A percentile compares a stretch with the other conserved stretches of the same genome.
Conservation (phyloP, 2,329 filamentous ascomycete species). For the Epichloe gansuensis region DNA sequence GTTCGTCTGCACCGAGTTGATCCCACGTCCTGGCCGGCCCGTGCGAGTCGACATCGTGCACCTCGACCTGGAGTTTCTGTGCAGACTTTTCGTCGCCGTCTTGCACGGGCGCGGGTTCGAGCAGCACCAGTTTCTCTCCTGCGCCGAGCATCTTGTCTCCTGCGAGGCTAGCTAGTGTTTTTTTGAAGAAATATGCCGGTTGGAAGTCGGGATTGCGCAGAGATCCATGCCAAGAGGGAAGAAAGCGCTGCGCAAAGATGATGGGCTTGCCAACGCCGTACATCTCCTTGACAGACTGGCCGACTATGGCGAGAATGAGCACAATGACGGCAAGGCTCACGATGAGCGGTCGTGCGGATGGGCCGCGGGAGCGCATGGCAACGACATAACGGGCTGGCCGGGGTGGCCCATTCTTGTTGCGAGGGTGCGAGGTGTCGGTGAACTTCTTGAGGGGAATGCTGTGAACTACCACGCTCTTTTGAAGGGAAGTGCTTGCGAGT, state of each 20-base stretch:
- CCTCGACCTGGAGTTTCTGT: constrained; percentile 25
- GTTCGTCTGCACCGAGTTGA: constrained; percentile 50
- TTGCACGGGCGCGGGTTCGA: constrained; percentile 10
- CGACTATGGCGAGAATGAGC: constrained; percentile 46
- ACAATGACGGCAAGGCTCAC: constrained; percentile 43
- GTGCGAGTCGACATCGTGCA: constrained; percentile 34
- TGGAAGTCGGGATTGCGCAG: constrained; percentile 15
- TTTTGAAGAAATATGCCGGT: constrained; percentile 14
- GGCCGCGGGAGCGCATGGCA: constrained; percentile 39
- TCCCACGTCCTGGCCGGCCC: constrained; percentile 54
- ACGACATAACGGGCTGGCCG: constrained; percentile 58
- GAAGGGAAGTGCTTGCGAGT: constrained; percentile 69
- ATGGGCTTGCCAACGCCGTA: constrained; percentile 43
- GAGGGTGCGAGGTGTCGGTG: constrained; percentile 20
- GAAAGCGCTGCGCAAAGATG: constrained; percentile 40
- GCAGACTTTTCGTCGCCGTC: constrained; percentile 9
- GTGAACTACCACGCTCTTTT: constrained; percentile 68
- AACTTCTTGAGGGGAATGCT: constrained; percentile 53
- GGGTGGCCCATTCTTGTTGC: constrained; percentile 26
- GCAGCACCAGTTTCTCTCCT: constrained; percentile 28
- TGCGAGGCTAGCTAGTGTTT: constrained; percentile 26
- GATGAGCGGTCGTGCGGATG: constrained; percentile 38
- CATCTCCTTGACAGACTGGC: constrained; percentile 52
- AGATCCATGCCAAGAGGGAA: constrained; percentile 34
- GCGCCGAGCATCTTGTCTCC: constrained; percentile 19